These are phyloP conservation scores for Beta lomatogona DNA, from an alignment of 179 eudicot species.

Conservation along the genomic window DNA sequence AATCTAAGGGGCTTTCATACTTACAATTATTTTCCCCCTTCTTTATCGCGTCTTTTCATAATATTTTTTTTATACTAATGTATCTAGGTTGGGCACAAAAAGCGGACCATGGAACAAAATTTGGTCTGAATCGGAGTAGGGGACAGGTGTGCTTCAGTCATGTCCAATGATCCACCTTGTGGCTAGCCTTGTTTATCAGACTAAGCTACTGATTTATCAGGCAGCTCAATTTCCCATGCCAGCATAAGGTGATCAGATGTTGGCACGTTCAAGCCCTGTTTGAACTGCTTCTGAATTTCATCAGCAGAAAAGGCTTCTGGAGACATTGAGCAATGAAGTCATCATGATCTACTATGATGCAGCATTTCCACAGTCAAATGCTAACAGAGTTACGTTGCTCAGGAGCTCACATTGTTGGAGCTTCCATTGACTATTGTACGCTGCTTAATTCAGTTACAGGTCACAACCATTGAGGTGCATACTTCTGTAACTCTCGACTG, in stretches of 20 bases:
- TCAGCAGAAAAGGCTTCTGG: slow-evolving; percentile 11
- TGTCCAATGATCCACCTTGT: slow-evolving; percentile 3
- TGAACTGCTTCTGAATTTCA: not conserved
- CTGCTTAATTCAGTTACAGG: not conserved
- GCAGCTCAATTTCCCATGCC: not conserved
- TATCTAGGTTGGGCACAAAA: slow-evolving; percentile 60
- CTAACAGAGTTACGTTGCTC: not conserved
- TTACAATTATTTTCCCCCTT: not conserved
- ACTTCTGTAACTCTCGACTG: slow-evolving; percentile 4
- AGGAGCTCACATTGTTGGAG: not conserved
- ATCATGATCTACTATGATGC: not conserved
- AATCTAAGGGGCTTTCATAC: not conserved
- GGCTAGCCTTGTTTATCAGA: slow-evolving; percentile 18
- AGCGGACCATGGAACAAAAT: slow-evolving; percentile 80
- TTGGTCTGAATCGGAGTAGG: slow-evolving; percentile 53
- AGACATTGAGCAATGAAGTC: not conserved
- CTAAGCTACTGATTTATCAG: not conserved
- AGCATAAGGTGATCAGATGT: not conserved
- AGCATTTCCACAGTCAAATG: not conserved
- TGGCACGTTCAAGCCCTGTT: not conserved
- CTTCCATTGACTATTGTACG: not conserved
- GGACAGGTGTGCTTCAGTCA: not conserved
- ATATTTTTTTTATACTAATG: not conserved
- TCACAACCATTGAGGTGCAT: slow-evolving; percentile 9
- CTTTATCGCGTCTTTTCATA: not conserved